A percentile compares a stretch with the other conserved stretches of the same genome.
phyloP scores from a whole-genome alignment of 2,329 filamentous ascomycete genomes.

The Huntiella moniliformis region DNA sequence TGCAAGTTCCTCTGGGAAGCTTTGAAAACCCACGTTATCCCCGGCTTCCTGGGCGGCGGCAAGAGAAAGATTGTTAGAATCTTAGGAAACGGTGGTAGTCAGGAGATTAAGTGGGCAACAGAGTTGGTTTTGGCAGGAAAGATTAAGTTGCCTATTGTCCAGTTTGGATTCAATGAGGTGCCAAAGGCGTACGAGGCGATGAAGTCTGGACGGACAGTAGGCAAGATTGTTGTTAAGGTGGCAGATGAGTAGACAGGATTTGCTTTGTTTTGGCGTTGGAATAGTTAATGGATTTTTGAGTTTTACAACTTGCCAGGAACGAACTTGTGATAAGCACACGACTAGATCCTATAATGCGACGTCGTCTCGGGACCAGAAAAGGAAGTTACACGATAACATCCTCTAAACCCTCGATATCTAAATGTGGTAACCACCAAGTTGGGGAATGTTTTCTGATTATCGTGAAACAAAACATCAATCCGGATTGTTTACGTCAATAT shows the following conservation, averaged over 20 bases:
- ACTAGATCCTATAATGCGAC: too few relatives aligned
- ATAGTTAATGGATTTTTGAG: not conserved
- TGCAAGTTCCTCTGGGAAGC: constrained; percentile 15
- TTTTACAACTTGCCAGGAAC: too few relatives aligned
- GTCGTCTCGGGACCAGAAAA: too few relatives aligned
- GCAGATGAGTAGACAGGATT: constrained; percentile 9
- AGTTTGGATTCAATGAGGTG: constrained; percentile 36
- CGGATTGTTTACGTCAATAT: too few relatives aligned
- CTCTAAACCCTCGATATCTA: too few relatives aligned
- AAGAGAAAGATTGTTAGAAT: constrained; percentile 25
- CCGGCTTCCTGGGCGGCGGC: constrained; percentile 21
- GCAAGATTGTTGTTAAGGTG: constrained; percentile 37
- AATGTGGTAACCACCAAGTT: too few relatives aligned
- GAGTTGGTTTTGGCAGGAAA: constrained; percentile 39
- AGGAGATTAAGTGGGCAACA: constrained; percentile 31
- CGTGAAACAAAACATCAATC: too few relatives aligned
- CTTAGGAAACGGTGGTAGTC: constrained; percentile 21
- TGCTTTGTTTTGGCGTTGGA: not conserved
- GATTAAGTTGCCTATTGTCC: constrained; percentile 35
- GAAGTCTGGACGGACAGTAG: constrained; percentile 37
- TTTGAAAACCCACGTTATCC: constrained; percentile 15
- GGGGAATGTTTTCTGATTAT: too few relatives aligned
- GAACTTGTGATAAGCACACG: too few relatives aligned
- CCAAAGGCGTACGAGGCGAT: constrained; percentile 37
- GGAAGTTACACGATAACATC: too few relatives aligned